Base-by-base conservation (phyloP, 257 asterid species). In the Capsicum baccatum region DNA sequence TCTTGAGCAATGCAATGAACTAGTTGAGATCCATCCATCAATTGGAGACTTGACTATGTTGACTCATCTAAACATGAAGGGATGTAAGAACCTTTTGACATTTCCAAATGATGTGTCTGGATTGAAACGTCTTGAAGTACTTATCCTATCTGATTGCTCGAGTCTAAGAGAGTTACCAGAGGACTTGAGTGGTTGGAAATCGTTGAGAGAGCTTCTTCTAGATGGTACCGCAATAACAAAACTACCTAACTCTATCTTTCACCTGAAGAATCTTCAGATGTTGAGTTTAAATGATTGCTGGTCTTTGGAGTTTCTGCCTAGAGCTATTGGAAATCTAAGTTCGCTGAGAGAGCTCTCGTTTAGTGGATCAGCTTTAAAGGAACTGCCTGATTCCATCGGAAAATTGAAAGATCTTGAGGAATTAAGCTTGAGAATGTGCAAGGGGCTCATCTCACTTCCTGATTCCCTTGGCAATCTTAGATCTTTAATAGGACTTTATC, bases 31-130 rank as follows among this genome's bases (percentile, higher is more conserved):
- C 33, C 89, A 88, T 82, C 83, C 83, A 2, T 88, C 90, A 39
- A 56, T 88, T 33, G 84, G 89, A 9, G 80, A 86, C 78, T 80
- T 88, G 44, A 48, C 55, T 16, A 35, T 35, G 26, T 88, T 88
- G 55, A 83, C 64, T 7, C 21, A 74, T 85, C 48, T 88, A 83
- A 88, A 88, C 87, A 60, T 88, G n/a, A 84, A 54, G 78, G 84
- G 58, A 12, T 88, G 90, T 58, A 7, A n/a, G 50, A 84, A 68
- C 47, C 83, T 88, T 42, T 64, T 86, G 54, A 79, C 73, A 10
- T 84, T 88, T 84, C 86, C 89, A 16, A 48, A 48, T 5, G 87
- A 88, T 52, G 87, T 88, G 54, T 88, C 89, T 33, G 90, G 90
- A 35, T 86, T 88, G 44, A 88, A 74, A 78, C 2, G 67, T 85